Base-by-base conservation (phyloP, 495 filamentous ascomycete species). In the Trichoderma orchidacearum region DNA sequence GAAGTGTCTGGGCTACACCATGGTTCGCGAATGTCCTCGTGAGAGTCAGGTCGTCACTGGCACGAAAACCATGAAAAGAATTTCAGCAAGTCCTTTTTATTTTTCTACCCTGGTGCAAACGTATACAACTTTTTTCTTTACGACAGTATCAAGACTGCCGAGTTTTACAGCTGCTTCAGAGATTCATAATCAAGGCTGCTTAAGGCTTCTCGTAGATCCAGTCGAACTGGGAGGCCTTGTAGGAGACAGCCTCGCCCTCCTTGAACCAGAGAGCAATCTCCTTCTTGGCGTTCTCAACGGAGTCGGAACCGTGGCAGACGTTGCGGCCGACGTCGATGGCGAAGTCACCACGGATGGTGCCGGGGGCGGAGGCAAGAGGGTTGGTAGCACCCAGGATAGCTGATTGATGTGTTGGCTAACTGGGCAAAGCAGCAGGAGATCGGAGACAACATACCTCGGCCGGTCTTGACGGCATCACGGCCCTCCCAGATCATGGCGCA, bases 401-500 rank as follows among this genome's bases (percentile, higher is more conserved):
- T 88, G 61, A 32, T 34, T 31, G 51, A 65, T 63, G 58, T 9
- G 56, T 67, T 58, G 68, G 61, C 30, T 36, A 28, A 11, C 0
- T 15, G 32, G n/a, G 17, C 31, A 7, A 15, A 34, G 35, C 18
- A 36, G 51, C 1, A 35, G 41, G 18, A 29, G n/a, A 18, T 38
- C 51, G 32, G n/a, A 32, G 30, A 23, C 13, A 30, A 73, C 81
- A 59, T 84, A 87, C 84, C 73, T 70, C 93, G 93, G 71, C 93
- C 93, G 64, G 90, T 96, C 85, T 98, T 98, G 80, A 96, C 90
- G 70, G 82, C 93, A 64, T 96, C 90, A 77, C 84, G 85, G 64
- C 93, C 93, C 74, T 97, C 89, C 93, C 93, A 98, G 72, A 98
- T 85, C 92, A 96, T 98, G 73, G 93, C 93, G 79, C 80, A 84